Base-by-base conservation (phyloP, 306 rosid species). In the Comarum palustre region DNA sequence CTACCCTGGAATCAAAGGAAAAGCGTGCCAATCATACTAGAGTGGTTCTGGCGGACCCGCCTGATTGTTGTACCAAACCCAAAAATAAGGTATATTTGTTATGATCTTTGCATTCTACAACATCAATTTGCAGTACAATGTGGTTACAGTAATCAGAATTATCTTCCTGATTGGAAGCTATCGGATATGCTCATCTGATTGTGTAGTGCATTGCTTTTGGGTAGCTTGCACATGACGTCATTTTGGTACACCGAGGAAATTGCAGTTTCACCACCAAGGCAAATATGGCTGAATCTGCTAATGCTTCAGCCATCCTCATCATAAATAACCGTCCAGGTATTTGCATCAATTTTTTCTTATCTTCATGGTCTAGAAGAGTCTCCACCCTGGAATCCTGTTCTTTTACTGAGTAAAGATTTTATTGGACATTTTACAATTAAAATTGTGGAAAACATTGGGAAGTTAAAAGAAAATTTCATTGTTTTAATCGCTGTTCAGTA, bases 241-340 rank as follows among this genome's bases (percentile, higher is more conserved):
- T 94, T 78, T 74, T 94, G 87, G 99, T 90, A 72, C 93, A 82
- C 75, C 95, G 99, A 62, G 99, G 99, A 74, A 79, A 81, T n/a
- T 94, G 99, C 79, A 94, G 99, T 79, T 94, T 94, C 89, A 94
- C 99, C 61, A 25, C 58, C 71, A 94, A 94, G 90, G 99, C 99
- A 75, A 94, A 89, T 83, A 74, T 82, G 54, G 99, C 99, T 59
- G 99, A 91, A 39, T 71, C 48, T 70, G 96, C 96, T 64, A 79
- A 84, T 34, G 97, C 99, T 79, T 91, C 97, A 58, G 99, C 99
- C 82, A 86, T 94, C 75, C 88, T 94, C 79, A 91, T 94, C 68
- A 84, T 94, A 83, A 94, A 94, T 74, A 66, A 88, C 75, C 86
- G 77, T 31, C 90, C 89, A 85, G 98, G 98, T 91, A 79, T 57